A percentile compares a stretch with the other conserved stretches of the same genome.
Conservation (phyloP, 2,329 filamentous ascomycete species). For the Berkeleyomyces rouxiae region DNA sequence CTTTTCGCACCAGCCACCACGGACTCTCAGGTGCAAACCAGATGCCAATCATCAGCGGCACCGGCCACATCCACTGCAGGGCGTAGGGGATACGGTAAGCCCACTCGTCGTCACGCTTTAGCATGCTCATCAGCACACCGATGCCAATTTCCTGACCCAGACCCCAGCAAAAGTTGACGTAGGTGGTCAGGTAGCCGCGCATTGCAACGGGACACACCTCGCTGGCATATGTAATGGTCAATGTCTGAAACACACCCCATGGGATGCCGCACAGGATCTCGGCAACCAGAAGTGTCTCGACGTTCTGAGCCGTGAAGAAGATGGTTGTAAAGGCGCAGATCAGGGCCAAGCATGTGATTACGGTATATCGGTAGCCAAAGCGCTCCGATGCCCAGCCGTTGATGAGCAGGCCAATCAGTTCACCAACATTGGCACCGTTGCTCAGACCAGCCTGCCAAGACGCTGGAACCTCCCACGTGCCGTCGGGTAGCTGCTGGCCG, state of each 20-base stretch:
- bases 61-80: slow-evolving; percentile 64
- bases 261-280: slow-evolving; percentile 48
- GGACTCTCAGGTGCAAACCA: slow-evolving; percentile 53
- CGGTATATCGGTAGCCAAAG: slow-evolving; percentile 50
- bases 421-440: slow-evolving; percentile 42
- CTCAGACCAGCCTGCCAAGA: slow-evolving; percentile 46
- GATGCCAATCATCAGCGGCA: slow-evolving; percentile 49
- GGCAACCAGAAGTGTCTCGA: slow-evolving; percentile 40
- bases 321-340: slow-evolving; percentile 43
- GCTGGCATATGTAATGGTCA: slow-evolving; percentile 49
- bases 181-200: slow-evolving; percentile 55
- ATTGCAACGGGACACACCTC: slow-evolving; percentile 59
- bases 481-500: slow-evolving; percentile 29
- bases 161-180: slow-evolving; percentile 64
- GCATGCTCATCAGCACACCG: slow-evolving; percentile 54
- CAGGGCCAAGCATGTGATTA: slow-evolving; percentile 39
- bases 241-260: slow-evolving; percentile 42
- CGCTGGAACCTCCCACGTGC: slow-evolving; percentile 38
- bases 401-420: slow-evolving; percentile 49
- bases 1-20: slow-evolving; percentile 60
- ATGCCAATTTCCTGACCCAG: slow-evolving; percentile 59
- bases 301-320: slow-evolving; percentile 47
- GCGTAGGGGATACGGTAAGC: slow-evolving; percentile 55
- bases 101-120: slow-evolving; percentile 49
- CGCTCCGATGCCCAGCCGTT: slow-evolving; percentile 50